These are phyloP conservation scores for Sideroxylon spinosum DNA, from an alignment of 179 eudicot genomes.

Conservation along the genomic window DNA sequence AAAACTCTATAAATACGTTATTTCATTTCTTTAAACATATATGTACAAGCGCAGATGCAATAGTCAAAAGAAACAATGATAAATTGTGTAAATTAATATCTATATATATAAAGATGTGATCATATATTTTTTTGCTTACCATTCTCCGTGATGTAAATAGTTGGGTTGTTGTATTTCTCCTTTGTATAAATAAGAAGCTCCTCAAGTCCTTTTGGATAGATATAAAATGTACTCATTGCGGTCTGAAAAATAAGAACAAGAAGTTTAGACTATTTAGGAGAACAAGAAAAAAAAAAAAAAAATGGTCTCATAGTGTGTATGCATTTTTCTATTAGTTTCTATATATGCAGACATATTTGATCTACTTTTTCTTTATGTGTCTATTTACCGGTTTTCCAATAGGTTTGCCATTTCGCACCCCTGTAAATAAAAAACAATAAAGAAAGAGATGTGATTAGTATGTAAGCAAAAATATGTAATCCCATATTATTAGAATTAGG, in stretches of 20 bases:
- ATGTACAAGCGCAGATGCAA: too few species aligned
- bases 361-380: too few species aligned
- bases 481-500: too few species aligned
- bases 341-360: too few species aligned
- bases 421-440: not conserved
- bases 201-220: conserved; percentile 23
- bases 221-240: conserved; percentile 7
- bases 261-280: not conserved
- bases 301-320: not conserved
- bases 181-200: conserved; percentile 19
- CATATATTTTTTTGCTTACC: conserved; percentile 12
- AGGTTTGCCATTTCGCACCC: conserved; percentile 7
- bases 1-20: not conserved
- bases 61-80: too few species aligned
- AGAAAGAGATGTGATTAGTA: too few species aligned
- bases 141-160: conserved; percentile 25
- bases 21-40: too few species aligned
- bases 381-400: conserved; percentile 16
- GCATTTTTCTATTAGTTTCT: not conserved
- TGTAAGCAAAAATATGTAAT: too few species aligned
- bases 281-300: not conserved
- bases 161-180: conserved; percentile 24
- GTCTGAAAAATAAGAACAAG: conserved; percentile 19
- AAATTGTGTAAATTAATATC: too few species aligned
- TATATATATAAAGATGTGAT: too few species aligned